These are phyloP conservation scores for Amaranthus palmeri DNA, from an alignment of 148 eudicot genomes.

Conservation along the genomic window DNA sequence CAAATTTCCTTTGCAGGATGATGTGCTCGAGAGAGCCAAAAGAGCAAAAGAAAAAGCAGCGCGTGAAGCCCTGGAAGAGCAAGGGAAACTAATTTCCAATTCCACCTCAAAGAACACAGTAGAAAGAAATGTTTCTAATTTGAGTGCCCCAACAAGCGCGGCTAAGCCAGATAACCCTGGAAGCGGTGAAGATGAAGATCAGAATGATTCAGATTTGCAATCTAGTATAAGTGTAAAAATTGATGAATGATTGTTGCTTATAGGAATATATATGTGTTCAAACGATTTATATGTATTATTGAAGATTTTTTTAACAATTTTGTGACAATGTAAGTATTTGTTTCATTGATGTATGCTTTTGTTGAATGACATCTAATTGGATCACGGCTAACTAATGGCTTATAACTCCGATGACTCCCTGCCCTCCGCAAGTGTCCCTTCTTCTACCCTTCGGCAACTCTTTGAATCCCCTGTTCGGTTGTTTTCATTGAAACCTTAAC, in stretches of 20 bases:
- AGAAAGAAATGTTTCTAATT: constrained; percentile 19
- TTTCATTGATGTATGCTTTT: neutral
- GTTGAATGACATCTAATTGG: no score
- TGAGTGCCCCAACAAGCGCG: constrained; percentile 12
- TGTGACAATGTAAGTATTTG: neutral
- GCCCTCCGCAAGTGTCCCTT: no score
- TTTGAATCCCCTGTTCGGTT: no score
- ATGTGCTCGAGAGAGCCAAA: constrained; percentile 83
- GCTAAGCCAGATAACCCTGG: constrained; percentile 16
- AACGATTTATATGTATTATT: neutral
- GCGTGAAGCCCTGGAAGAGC: constrained; percentile 61
- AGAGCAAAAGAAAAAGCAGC: constrained; percentile 78
- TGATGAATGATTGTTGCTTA: constrained; percentile 32
- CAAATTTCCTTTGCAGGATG: constrained; percentile 48
- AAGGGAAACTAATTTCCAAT: constrained; percentile 39
- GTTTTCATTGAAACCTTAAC: no score
- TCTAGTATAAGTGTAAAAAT: constrained; percentile 29
- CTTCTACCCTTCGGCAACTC: no score
- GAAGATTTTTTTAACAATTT: neutral
- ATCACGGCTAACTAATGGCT: no score
- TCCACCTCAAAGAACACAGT: constrained; percentile 19
- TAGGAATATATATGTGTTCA: neutral
- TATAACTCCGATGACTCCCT: no score
- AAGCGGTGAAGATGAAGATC: constrained; percentile 19
- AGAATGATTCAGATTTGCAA: constrained; percentile 20